Evolutionary conservation across 257 asterid genomes (phyloP).

Genomic region (Solanum chiquidenum): DNA sequence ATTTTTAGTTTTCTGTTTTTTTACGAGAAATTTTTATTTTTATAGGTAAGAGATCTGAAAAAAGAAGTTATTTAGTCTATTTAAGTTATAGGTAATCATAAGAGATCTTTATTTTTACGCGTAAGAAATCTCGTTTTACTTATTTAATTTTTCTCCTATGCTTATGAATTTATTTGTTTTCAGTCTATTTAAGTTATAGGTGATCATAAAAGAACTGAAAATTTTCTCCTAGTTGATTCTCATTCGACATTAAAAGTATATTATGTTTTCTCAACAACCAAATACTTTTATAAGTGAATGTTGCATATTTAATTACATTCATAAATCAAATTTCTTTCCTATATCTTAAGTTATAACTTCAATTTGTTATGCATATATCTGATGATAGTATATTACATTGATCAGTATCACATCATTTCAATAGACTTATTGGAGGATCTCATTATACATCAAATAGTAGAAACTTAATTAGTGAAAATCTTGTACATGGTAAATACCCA

Average conservation of each 20-base stretch:
- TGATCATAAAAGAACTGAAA: too few species aligned
- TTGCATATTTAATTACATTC: too few species aligned
- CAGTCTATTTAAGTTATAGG: not conserved
- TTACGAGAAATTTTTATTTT: not conserved
- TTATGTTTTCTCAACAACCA: too few species aligned
- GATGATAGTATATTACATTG: rapidly evolving
- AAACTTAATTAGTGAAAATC: not conserved
- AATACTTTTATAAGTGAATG: too few species aligned
- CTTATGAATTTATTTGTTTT: too few species aligned
- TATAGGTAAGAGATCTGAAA: not conserved
- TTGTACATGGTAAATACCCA: not conserved
- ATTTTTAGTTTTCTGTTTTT: not conserved
- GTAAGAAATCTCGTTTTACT: not conserved
- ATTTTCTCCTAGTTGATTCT: too few species aligned
- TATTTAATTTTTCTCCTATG: not conserved
- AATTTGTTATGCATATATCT: not conserved
- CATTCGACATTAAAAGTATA: too few species aligned
- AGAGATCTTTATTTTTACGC: not conserved
- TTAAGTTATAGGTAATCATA: too few species aligned
- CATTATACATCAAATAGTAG: not conserved
- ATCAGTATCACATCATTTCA: not conserved
- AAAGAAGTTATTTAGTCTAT: too few species aligned
- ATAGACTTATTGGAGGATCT: not conserved
- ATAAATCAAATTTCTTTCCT: too few species aligned
- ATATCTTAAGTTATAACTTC: not conserved